phyloP scores from a whole-genome alignment of 768 basidiomycete species.

The Multifurca ochricompacta region DNA sequence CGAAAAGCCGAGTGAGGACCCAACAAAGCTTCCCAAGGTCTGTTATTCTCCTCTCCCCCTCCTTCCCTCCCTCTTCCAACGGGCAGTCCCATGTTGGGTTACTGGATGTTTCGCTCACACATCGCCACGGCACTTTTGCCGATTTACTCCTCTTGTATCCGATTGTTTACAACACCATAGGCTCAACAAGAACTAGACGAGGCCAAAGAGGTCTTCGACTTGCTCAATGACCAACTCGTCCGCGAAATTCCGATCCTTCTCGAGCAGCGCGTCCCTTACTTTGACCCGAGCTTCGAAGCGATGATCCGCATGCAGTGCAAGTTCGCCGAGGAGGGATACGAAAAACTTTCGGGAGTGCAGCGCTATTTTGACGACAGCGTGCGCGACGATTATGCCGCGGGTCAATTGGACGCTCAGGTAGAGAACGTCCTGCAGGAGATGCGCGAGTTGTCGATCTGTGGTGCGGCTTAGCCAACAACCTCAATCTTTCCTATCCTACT shows the following conservation, averaged over 20 bases:
- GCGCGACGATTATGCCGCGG: conserved; percentile 94
- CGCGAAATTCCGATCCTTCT: conserved; percentile 85
- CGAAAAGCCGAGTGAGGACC: conserved; percentile 91
- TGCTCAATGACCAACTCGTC: conserved; percentile 89
- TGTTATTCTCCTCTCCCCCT: conserved; percentile 19
- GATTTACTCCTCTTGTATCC: no score
- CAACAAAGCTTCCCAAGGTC: conserved; percentile 82
- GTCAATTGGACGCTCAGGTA: conserved; percentile 95
- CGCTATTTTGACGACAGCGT: conserved; percentile 86
- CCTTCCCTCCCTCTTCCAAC: neutral
- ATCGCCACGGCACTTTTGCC: no score
- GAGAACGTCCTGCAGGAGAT: conserved; percentile 96
- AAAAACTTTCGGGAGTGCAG: conserved; percentile 92
- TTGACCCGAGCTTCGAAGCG: conserved; percentile 97
- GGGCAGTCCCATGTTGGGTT: no score
- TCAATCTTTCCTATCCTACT: neutral
- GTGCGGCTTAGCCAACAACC: conserved; percentile 42
- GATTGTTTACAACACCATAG: conserved; percentile 31
- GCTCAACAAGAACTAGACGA: conserved; percentile 96
- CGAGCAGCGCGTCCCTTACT: conserved; percentile 94
- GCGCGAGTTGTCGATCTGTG: conserved; percentile 92
- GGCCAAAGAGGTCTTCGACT: conserved; percentile 85
- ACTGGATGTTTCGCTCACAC: no score
- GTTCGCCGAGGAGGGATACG: conserved; percentile 97
- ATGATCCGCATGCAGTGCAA: conserved; percentile 98